Conservation (phyloP, 2,329 filamentous ascomycete genomes). For the Paraphaeosphaeria sporulosa region DNA sequence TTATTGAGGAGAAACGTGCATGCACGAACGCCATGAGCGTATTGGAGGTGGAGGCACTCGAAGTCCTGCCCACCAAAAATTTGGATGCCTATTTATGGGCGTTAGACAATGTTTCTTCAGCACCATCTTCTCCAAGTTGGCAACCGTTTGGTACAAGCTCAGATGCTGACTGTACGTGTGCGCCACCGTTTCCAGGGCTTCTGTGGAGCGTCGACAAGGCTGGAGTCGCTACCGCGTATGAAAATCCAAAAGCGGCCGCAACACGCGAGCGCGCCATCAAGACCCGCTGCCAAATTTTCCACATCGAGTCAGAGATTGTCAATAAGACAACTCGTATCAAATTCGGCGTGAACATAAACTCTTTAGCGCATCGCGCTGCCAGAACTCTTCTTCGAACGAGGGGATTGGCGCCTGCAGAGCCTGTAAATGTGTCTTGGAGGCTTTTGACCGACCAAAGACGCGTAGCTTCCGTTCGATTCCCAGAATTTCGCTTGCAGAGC, state of each 20-base stretch:
- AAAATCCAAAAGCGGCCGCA: slow-evolving; percentile 56
- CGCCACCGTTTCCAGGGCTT: slow-evolving; percentile 33
- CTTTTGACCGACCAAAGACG: slow-evolving; percentile 56
- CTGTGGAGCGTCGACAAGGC: slow-evolving; percentile 35
- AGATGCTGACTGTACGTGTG: slow-evolving; percentile 29
- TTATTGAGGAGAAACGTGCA: not conserved
- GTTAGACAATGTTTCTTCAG: slow-evolving; percentile 24
- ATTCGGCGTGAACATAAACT: slow-evolving; percentile 51
- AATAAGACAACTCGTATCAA: slow-evolving; percentile 44
- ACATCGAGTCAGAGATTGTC: slow-evolving; percentile 27
- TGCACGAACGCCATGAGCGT: slow-evolving; percentile 32
- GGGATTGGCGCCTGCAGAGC: slow-evolving; percentile 26
- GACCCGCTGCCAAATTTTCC: slow-evolving; percentile 47
- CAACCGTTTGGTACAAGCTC: slow-evolving; percentile 9
- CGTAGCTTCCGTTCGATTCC: slow-evolving; percentile 41
- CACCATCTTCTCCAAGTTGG: slow-evolving; percentile 34
- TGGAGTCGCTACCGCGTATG: slow-evolving; percentile 31
- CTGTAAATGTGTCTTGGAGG: slow-evolving; percentile 47
- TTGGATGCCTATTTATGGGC: slow-evolving; percentile 32
- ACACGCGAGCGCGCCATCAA: slow-evolving; percentile 61
- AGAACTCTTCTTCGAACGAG: slow-evolving; percentile 37
- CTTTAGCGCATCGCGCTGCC: slow-evolving; percentile 55
- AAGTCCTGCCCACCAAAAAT: slow-evolving; percentile 7
- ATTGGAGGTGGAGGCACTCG: slow-evolving; percentile 27
- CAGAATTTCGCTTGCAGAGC: slow-evolving; percentile 52